Conservation (phyloP, 2,329 filamentous ascomycete species). For the Tolypocladium nubicola region DNA sequence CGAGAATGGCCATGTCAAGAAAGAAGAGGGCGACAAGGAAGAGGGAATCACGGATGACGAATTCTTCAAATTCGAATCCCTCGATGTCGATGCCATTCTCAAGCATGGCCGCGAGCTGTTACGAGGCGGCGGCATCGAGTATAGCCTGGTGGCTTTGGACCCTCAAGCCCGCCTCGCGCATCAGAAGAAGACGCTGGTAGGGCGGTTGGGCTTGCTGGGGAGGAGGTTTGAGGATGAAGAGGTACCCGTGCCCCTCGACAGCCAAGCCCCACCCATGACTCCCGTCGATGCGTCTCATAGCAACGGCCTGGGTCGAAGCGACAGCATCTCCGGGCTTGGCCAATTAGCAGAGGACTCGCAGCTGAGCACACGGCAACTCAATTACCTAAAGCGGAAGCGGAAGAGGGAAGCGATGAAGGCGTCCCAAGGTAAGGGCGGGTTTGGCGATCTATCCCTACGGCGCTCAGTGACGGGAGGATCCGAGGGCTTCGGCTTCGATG, state of each 20-base stretch:
- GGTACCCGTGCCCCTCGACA: conserved; percentile 46
- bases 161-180: conserved; percentile 71
- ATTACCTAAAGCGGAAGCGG: conserved; percentile 86
- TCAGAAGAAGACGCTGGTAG: conserved; percentile 79
- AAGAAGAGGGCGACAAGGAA: conserved; percentile 47
- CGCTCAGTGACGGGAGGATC: conserved; percentile 50
- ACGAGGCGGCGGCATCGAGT: conserved; percentile 79
- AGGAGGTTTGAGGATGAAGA: conserved; percentile 80
- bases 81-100: conserved; percentile 72
- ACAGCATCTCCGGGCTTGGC: conserved; percentile 25
- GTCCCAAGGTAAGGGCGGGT: conserved; percentile 72
- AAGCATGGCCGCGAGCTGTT: conserved; percentile 76
- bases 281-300: conserved; percentile 31
- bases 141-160: conserved; percentile 69
- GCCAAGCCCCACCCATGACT: conserved; percentile 28
- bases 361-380: conserved; percentile 86
- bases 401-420: conserved; percentile 85
- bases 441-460: conserved; percentile 74
- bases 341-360: conserved; percentile 52
- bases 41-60: conserved; percentile 39
- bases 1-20: conserved; percentile 40
- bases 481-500: conserved; percentile 46
- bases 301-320: conserved; percentile 20
- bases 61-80: conserved; percentile 58
- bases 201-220: conserved; percentile 74